Conservation (phyloP, 768 basidiomycete species). For the Sutorius australiensis region DNA sequence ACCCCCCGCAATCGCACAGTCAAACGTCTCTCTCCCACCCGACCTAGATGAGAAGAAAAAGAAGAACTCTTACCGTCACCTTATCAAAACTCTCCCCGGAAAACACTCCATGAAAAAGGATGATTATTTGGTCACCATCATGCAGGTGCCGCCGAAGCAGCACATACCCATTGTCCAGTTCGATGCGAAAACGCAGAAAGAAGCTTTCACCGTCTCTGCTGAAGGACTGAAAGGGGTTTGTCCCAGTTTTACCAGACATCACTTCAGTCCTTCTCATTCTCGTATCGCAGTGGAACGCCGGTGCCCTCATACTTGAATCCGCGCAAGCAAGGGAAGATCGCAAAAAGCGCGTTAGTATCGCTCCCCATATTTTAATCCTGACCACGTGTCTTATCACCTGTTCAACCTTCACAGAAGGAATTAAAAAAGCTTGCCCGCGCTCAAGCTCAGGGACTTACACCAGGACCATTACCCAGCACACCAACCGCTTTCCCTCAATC, state of each 20-base stretch:
- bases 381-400: constrained; percentile 11
- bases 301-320: constrained; percentile 57
- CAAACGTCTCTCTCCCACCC: constrained; percentile 46
- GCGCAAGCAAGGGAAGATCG: constrained; percentile 75
- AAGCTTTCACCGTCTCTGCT: constrained; percentile 69
- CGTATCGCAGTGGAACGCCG: constrained; percentile 59
- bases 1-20: constrained; percentile 29
- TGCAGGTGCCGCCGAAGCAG: constrained; percentile 70
- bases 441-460: constrained; percentile 33
- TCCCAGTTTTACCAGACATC: constrained; percentile 15
- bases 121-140: constrained; percentile 61
- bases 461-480: constrained; percentile 21
- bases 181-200: constrained; percentile 61
- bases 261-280: constrained; percentile 9
- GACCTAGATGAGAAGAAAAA: constrained; percentile 61
- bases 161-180: constrained; percentile 58
- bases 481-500: constrained; percentile 33
- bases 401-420: constrained; percentile 52
- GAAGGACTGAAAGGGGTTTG: constrained; percentile 73
- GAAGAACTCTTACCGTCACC: constrained; percentile 73
- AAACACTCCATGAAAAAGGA: constrained; percentile 83
- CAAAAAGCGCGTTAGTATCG: constrained; percentile 62
- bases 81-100: constrained; percentile 73
- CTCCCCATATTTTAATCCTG: neutral
- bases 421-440: constrained; percentile 64